Evolutionary conservation across 768 basidiomycete species (phyloP).

Genomic region (Nidula microcarpa): DNA sequence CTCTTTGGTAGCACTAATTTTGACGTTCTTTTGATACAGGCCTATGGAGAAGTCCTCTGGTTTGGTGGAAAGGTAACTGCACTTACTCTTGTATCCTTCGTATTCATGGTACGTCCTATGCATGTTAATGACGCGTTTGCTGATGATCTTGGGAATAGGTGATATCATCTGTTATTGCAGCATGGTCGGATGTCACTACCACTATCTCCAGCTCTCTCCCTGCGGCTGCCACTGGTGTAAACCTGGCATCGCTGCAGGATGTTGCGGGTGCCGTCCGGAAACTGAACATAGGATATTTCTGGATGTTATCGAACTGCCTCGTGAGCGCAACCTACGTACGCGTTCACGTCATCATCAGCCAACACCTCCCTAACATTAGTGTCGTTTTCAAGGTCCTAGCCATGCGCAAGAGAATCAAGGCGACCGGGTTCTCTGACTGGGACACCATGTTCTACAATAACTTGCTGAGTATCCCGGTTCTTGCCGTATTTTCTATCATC

Average conservation of each 20-base stretch:
- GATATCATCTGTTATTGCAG: constrained; percentile 92
- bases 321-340: constrained; percentile 87
- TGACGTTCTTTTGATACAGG: constrained; percentile 38
- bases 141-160: constrained; percentile 45
- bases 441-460: constrained; percentile 99
- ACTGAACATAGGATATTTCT: constrained; percentile 83
- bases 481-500: constrained; percentile 76
- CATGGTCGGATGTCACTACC: constrained; percentile 82
- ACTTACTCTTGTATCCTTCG: constrained; percentile 85
- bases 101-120: constrained; percentile 71
- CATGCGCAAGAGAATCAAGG: constrained; percentile 96
- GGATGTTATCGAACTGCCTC: constrained; percentile 94
- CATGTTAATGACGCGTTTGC: too few relatives aligned
- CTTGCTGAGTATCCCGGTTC: constrained; percentile 87
- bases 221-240: constrained; percentile 26
- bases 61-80: constrained; percentile 88
- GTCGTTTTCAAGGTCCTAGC: constrained; percentile 65
- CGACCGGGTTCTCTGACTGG: constrained; percentile 95
- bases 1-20: constrained; percentile 1
- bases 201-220: constrained; percentile 34
- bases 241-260: constrained; percentile 28
- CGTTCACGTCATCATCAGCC: constrained; percentile 6
- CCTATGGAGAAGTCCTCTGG: constrained; percentile 97
- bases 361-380: too few relatives aligned
- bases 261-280: constrained; percentile 44